These are phyloP conservation scores for Psilocybe subaeruginosa DNA, from an alignment of 768 basidiomycete species.

Conservation along the genomic window DNA sequence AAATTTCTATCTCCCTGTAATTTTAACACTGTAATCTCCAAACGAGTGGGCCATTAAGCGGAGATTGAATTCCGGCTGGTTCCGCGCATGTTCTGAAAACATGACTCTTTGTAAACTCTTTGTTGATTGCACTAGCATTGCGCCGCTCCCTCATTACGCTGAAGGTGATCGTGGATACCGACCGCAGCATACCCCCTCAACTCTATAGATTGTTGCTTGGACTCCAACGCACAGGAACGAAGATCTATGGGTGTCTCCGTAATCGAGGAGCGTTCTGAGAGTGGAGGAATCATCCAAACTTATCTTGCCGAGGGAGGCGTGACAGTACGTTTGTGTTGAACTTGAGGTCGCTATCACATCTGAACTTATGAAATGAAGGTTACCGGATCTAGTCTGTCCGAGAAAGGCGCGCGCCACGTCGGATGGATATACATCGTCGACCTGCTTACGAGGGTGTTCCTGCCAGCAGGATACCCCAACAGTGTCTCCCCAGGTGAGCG, in stretches of 20 bases:
- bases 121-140: too few relatives aligned
- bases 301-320: background rate
- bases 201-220: too few relatives aligned
- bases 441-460: conserved; percentile 51
- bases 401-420: background rate
- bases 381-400: background rate
- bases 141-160: too few relatives aligned
- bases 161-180: too few relatives aligned
- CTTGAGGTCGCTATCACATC: background rate
- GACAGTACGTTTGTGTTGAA: background rate
- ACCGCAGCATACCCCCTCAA: too few relatives aligned
- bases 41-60: too few relatives aligned
- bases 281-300: background rate
- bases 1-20: too few relatives aligned
- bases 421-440: conserved; percentile 16
- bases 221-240: too few relatives aligned
- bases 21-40: too few relatives aligned
- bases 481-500: conserved; percentile 60
- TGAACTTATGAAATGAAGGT: background rate
- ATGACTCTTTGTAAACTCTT: too few relatives aligned
- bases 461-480: conserved; percentile 64
- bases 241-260: background rate
- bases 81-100: too few relatives aligned
- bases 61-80: too few relatives aligned
- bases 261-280: conserved; percentile 7